Percentiles rank a stretch among this genome's conserved stretches.
phyloP scores from a whole-genome alignment of 2,329 filamentous ascomycete species.

The Cladosporium sp. region DNA sequence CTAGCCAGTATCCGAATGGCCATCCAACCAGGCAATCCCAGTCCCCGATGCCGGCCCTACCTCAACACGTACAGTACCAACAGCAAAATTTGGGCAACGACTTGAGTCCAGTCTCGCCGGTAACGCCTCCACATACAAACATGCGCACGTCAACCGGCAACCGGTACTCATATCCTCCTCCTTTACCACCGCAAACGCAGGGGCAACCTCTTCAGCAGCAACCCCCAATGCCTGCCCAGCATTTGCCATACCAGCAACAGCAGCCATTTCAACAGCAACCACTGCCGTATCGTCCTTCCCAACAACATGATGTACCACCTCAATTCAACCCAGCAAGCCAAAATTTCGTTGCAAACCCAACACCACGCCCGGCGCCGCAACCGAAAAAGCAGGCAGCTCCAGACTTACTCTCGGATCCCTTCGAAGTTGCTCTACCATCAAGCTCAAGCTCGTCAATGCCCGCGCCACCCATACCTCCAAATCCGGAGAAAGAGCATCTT shows the following conservation, averaged over 20 bases:
- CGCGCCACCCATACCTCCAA: constrained; percentile 84
- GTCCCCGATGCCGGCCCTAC: constrained; percentile 32
- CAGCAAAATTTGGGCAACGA: constrained; percentile 16
- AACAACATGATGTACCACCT: constrained; percentile 15
- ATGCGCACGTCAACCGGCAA: neutral
- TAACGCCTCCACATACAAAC: constrained; percentile 18
- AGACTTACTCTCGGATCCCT: constrained; percentile 58
- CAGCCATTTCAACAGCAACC: neutral
- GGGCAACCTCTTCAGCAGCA: constrained; percentile 11
- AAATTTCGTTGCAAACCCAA: neutral
- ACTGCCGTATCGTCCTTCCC: constrained; percentile 12
- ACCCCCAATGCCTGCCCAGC: neutral
- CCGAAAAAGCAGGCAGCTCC: constrained; percentile 34
- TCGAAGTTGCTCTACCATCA: constrained; percentile 52
- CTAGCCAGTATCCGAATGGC: constrained; percentile 25
- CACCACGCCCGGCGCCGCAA: constrained; percentile 24
- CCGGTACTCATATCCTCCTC: constrained; percentile 21
- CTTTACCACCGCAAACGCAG: constrained; percentile 22
- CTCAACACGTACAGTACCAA: constrained; percentile 30
- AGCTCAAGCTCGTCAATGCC: constrained; percentile 42
- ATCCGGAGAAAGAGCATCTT: constrained; percentile 89
- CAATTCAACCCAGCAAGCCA: constrained; percentile 21
- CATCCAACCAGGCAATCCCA: constrained; percentile 18
- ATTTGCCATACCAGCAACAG: constrained; percentile 4
- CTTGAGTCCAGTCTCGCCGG: constrained; percentile 28